These are phyloP conservation scores for Zasmidium cellare DNA, from an alignment of 2,329 filamentous ascomycete species.

Conservation along the genomic window DNA sequence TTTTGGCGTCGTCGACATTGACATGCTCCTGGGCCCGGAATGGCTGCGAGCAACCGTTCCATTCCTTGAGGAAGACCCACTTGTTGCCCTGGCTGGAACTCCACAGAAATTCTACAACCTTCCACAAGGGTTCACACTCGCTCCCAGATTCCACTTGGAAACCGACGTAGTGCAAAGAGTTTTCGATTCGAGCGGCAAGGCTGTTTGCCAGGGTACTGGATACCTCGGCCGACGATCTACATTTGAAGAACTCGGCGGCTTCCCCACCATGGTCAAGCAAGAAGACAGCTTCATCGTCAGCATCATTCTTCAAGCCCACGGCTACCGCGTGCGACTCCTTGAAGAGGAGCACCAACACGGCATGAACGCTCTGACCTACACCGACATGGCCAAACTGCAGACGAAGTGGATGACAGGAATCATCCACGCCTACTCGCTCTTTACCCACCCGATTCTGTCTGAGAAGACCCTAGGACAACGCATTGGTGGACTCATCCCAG, in stretches of 20 bases:
- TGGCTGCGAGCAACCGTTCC: conserved; percentile 16
- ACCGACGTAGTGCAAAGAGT: conserved; percentile 18
- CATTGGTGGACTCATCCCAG: conserved; percentile 10
- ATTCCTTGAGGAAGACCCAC: conserved; percentile 16
- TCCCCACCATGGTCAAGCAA: conserved; percentile 21
- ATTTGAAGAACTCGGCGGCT: conserved; percentile 17
- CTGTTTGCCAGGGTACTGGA: conserved; percentile 20
- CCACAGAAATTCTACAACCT: conserved; percentile 22
- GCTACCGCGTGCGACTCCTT: conserved; percentile 11
- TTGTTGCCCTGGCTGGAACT: conserved; percentile 16
- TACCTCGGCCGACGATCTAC: conserved; percentile 12
- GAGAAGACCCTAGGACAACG: conserved; percentile 10
- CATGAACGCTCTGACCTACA: conserved; percentile 17
- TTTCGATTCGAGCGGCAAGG: conserved; percentile 17
- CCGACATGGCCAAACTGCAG: conserved; percentile 21
- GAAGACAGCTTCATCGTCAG: conserved; percentile 21
- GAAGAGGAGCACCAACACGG: conserved; percentile 21
- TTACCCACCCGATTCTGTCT: conserved; percentile 13
- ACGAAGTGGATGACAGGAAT: conserved; percentile 22
- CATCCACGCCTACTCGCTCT: conserved; percentile 19
- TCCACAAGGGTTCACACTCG: conserved; percentile 17
- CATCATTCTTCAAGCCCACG: conserved; percentile 19
- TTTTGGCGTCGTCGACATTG: conserved; percentile 19
- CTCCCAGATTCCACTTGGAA: conserved; percentile 18
- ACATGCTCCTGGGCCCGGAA: conserved; percentile 16